These are phyloP conservation scores for Arctostaphylos glauca DNA, from an alignment of 148 eudicot genomes.

Conservation along the genomic window DNA sequence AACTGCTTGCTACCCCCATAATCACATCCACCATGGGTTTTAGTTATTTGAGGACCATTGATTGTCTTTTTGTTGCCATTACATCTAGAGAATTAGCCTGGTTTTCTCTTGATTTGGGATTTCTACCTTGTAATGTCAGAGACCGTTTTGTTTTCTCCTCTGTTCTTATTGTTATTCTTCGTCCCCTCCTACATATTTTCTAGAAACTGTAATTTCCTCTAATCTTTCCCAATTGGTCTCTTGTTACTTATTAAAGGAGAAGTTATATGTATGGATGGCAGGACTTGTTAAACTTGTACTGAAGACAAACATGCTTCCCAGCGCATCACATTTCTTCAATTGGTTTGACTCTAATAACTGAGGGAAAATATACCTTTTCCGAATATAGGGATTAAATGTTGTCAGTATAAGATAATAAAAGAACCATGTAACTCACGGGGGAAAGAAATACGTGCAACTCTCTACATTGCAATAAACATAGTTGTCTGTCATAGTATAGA, in stretches of 20 bases:
- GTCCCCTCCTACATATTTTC: not conserved
- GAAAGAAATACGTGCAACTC: not conserved
- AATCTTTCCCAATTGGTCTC: not conserved
- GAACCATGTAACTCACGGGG: not conserved
- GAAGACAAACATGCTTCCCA: too few relatives aligned
- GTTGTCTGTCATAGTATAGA: not conserved
- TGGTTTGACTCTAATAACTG: not conserved
- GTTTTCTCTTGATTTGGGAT: not conserved
- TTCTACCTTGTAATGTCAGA: not conserved
- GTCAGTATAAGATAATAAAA: not conserved
- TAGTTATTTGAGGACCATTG: not conserved
- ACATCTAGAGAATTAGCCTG: not conserved
- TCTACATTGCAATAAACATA: not conserved
- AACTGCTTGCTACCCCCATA: not conserved
- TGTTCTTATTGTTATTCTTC: slow-evolving; percentile 1
- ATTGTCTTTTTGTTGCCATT: not conserved
- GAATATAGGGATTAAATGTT: not conserved
- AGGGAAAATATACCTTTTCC: not conserved
- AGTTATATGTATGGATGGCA: too few relatives aligned
- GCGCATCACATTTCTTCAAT: not conserved
- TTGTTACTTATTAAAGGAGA: not conserved
- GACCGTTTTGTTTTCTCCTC: not conserved
- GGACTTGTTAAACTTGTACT: too few relatives aligned
- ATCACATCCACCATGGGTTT: not conserved
- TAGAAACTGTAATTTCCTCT: not conserved